Base-by-base conservation (phyloP, 257 asterid genomes). In the Plectranthus barbatus region DNA sequence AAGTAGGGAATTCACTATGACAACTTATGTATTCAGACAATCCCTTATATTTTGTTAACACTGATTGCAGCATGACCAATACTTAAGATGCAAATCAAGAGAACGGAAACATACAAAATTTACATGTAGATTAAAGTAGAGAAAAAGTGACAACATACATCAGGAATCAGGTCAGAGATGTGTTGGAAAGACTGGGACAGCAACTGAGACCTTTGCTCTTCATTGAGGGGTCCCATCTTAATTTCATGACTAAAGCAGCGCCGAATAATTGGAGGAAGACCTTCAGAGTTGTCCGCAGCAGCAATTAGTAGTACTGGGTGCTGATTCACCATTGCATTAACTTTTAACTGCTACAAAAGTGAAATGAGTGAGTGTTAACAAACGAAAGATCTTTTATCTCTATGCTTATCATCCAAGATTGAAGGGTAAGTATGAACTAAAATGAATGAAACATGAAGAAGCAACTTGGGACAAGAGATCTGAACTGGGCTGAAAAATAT, bases 211-310 rank as follows among this genome's bases (percentile, higher is more conserved):
- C 95, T 82, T 75, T 93, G 97, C 58, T 90, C 96, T 81, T 87
- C 96, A 19, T 69, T 82, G 77, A 89, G 82, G 31, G 90, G 78
- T 55, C 79, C 91, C 81, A 93, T 79, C 58, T 80, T 84, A 50
- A 93, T 72, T 85, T 93, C 99, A 81, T 86, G 99, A 72, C 91
- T 93, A 74, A 90, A 93, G 70, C 97, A 89, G 13, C 96, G 95
- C 62, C 99, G 81, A 56, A 93, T 85, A 45, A 80, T 69, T 68
- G 91, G 90, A 73, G 95, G 94, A 49, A 89, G 86, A 59, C 95
- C 99, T 82, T 93, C 99, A 64, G 86, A 71, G 72, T 72, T 80
- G 62, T 90, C 96, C 48, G 91, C 93, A 72, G 94, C 79, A 23
- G 99, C 97, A 69, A 93, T 72, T 58, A 93, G 84, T 73, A 93